Evolutionary conservation across 257 asterid genomes (phyloP), one percentile per base, ranked within the genome.

Genomic region (Fraxinus americana): DNA sequence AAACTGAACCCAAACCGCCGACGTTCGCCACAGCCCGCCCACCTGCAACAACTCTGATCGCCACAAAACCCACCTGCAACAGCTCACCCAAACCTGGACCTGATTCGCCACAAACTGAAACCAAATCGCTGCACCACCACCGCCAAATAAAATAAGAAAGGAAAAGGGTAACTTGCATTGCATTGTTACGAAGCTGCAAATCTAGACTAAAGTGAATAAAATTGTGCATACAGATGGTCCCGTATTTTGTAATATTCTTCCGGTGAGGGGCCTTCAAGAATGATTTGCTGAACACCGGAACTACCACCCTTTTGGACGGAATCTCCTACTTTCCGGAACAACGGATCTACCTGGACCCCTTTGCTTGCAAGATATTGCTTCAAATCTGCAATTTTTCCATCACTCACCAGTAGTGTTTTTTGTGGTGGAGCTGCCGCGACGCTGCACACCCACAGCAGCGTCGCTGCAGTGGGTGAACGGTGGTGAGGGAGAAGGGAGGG

Each of bases 291-390:
- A 70, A 89, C 86, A 52, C 89, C 83, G 14, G 89, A 89, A 77
- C 90, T 96, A 72, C 93, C 97, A 79, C 96, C 96, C 97, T 91
- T 76, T 78, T 94, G 99, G 85, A 86, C 85, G 8, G 97, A 89
- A 87, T 92, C 99, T 79, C 99, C 99, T 9, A 94, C 94, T 90
- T 94, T 94, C 52, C 97, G 92, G 82, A 94, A 85, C n/a, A n/a
- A n/a, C n/a, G n/a, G n/a, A n/a, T n/a, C n/a, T 83, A 94, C 99
- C 98, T 92, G 98, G 63, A 95, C 61, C 36, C 99, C 99, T 84
- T 92, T 91, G 88, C 94, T 90, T 1, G 98, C 95, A 41, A 95
- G 97, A 84, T 87, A 91, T 87, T 95, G 98, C 92, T 93, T 95
- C 88, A 95, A 91, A 87, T 95, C 99, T 14, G 99, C 96, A 97